Evolutionary conservation across 352 stramenopile genomes (phyloP), one percentile per base, ranked within the genome.

Genomic region (Aphanomyces cochlioides): DNA sequence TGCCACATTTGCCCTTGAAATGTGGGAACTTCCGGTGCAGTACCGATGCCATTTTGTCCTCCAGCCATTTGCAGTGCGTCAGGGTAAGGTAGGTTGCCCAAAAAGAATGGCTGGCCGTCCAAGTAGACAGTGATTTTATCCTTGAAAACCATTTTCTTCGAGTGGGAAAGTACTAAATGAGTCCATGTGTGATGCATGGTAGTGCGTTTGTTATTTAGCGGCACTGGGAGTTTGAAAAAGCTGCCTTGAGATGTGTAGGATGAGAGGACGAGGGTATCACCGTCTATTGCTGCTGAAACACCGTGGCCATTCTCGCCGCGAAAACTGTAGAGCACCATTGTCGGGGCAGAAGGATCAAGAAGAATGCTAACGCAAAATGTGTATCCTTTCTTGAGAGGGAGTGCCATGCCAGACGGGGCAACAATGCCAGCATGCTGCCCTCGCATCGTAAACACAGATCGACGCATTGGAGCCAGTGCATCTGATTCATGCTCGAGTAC

Each of bases 131-230:
- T 78, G 8, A 93, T 41, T 70, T 95, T 95, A 75, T 93, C 87
- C 69, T 92, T 93, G 74, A 93, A 95, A 10, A 95, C 82, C 82
- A 95, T 92, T 60, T 93, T 95, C 72, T 93, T 93, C 1, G 83
- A 77, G 68, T 95, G 87, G 0, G 92, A 84, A 56, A 95, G 75
- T 61, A 82, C 90, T 40, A 95, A 50, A 56, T 93, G 85, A 1
- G 87, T 77, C 87, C 85, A 95, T 12, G 72, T 56, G 28, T 54
- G 67, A 64, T 89, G 70, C 79, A 93, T 89, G 39, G 79, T 77
- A 0, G 72, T 67, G 36, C 85, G 72, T 45, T 73, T 77, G 2
- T 81, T 76, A 0, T 65, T 68, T 66, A 95, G 89, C 8, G 83
- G 82, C 2, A 92, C 76, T n/a, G 80, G 69, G 5, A 88, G 68